Evolutionary conservation across 768 basidiomycete species (phyloP), one percentile per base, ranked within the genome.

Genomic region (Russula brevipes): DNA sequence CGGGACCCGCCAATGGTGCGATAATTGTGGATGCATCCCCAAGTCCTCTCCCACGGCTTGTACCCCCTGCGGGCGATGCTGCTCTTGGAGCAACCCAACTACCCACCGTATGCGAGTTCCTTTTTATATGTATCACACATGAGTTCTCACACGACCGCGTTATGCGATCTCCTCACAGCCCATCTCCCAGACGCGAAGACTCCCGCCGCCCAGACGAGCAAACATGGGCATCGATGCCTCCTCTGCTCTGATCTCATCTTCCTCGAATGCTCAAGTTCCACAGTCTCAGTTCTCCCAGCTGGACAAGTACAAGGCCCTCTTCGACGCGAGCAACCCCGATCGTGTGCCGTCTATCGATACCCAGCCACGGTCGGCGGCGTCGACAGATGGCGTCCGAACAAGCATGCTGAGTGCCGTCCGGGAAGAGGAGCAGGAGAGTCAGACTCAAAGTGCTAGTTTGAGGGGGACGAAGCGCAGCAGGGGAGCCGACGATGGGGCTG

Each of bases 281-380:
- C 52, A 24, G 30, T 45, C 63, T 30, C 58, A 59, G 12, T 41
- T 45, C 53, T 58, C 59, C 39, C 56, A 68, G 31, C 67, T 68
- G 5, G 59, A 64, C 55, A 68, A 61, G 49, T 67, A 66, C 38
- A 66, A 63, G 44, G 61, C 57, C 16, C 62, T 68, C 11, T 68
- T 66, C 30, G 61, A 68, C 5, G 67, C 61, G 31, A 68, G 56
- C 45, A 47, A 68, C n/a, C 67, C 67, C 16, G 66, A 67, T 39
- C 65, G 53, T n/a, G 44, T 11, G n/a, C 44, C 50, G 9, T 16
- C 54, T 39, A 52, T 52, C 8, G 57, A 60, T 14, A 60, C 58
- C 2, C 56, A 62, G 17, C 5, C 57, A 38, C 47, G 59, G 51
- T 53, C 54, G 12, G 58, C 31, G 30, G 16, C 63, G 36, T 53